Evolutionary conservation across 805 yeast genomes (phyloP).

Genomic region (Isabelozyma gotoi): DNA sequence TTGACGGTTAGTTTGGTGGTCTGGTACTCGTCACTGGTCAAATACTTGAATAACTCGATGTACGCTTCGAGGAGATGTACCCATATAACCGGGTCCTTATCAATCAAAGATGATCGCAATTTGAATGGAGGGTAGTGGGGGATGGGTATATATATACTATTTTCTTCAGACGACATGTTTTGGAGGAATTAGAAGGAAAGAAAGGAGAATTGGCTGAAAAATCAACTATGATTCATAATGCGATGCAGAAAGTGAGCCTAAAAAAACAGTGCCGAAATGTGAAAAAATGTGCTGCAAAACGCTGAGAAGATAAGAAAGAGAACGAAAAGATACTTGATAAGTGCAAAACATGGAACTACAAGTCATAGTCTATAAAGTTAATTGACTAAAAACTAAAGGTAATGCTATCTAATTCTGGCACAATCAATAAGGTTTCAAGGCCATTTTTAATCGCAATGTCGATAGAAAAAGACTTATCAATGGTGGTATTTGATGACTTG

Average conservation of each 20-base stretch:
- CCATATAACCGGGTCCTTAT: conserved; percentile 85
- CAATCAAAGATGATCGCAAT: conserved; percentile 72
- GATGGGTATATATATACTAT: conserved; percentile 46
- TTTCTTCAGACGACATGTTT: conserved; percentile 1
- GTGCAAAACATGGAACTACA: too few relatives aligned
- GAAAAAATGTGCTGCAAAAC: neutral
- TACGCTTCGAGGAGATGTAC: conserved; percentile 68
- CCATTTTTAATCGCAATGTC: conserved; percentile 66
- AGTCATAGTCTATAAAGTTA: neutral
- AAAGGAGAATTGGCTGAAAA: neutral
- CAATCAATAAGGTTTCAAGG: conserved; percentile 66
- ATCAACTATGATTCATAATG: neutral
- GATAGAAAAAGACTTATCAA: conserved; percentile 37
- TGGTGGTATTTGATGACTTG: conserved; percentile 17
- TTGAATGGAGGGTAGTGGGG: conserved; percentile 75
- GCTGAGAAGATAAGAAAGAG: neutral
- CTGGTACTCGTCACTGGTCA: conserved; percentile 36
- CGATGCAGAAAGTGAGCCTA: neutral
- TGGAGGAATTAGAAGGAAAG: neutral
- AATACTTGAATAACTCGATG: conserved; percentile 49
- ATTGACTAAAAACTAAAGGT: conserved; percentile 59
- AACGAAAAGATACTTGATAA: too few relatives aligned
- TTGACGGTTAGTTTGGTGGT: conserved; percentile 43
- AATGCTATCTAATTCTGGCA: conserved; percentile 64
- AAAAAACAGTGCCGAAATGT: neutral